Evolutionary conservation across 2,329 filamentous ascomycete genomes (phyloP), one percentile per base, ranked within the genome.

Genomic region (Dactylellina haptotyla): DNA sequence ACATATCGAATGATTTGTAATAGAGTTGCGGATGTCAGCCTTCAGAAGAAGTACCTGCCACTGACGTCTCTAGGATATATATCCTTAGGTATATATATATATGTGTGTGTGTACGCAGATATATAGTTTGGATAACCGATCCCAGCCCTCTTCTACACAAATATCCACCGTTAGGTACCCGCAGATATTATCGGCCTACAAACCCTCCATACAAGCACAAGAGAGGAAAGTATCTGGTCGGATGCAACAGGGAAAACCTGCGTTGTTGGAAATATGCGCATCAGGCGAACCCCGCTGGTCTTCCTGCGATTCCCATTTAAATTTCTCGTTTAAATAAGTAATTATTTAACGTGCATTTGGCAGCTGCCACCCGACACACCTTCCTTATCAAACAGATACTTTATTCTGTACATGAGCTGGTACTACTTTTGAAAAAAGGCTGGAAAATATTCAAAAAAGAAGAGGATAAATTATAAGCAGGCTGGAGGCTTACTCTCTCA

Each of bases 281-380:
- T 41, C 4, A 5, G 4, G 9, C 8, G 16, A 34, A 23, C 50
- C 50, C 50, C 50, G 50, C 48, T n/a, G 14, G n/a, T 18, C 28
- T 4, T 4, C n/a, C 14, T 34, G 30, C 14, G 30, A n/a, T n/a
- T n/a, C n/a, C 39, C 4, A 20, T 34, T 53, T 37, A 10, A 32
- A 53, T 9, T 4, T 32, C 6, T 28, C 28, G 28, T 43, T 20
- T 10, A 46, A 18, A 23, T 18, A 6, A 5, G n/a, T n/a, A 34
- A 43, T 16, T 25, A 34, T 54, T 54, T 64, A 48, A 46, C 8
- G 30, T 39, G 50, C 20, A 58, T 67, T 67, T 16, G 63, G 63
- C 43, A 67, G 63, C 53, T 67, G 53, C 63, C 37, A 43, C 54
- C 59, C 53, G 46, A 39, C 53, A 53, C 63, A 59, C 63, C 63